Evolutionary conservation across 202 grass and related monocot species (phyloP).

Genomic region (Eragrostis tef): DNA sequence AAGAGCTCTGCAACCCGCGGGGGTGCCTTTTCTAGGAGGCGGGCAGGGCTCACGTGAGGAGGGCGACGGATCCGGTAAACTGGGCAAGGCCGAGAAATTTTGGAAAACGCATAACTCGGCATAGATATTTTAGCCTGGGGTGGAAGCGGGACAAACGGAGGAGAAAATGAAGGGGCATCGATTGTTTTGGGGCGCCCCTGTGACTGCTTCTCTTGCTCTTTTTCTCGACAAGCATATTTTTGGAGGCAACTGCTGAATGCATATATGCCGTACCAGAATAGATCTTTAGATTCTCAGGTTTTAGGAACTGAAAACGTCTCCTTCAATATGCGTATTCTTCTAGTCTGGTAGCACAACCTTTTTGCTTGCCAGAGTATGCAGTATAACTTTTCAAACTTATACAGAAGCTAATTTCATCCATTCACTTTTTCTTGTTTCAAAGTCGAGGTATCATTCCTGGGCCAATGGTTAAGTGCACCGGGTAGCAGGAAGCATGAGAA

Average conservation of each 20-base stretch:
- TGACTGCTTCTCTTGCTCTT: conserved; percentile 1
- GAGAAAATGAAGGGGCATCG: conserved; percentile 45
- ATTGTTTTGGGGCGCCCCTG: conserved; percentile 17
- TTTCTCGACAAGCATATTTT: conserved; percentile 8
- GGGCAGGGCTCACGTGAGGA: conserved; percentile 30
- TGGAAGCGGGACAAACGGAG: conserved; percentile 18
- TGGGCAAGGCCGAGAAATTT: conserved; percentile 40
- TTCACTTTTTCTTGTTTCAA: neutral
- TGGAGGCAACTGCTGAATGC: conserved; percentile 2
- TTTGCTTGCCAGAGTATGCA: neutral
- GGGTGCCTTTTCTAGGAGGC: conserved; percentile 49
- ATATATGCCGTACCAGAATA: neutral
- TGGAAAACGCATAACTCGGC: neutral
- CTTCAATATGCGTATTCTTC: neutral
- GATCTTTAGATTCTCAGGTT: neutral
- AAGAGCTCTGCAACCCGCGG: neutral
- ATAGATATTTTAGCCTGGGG: conserved; percentile 39
- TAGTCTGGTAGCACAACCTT: too few relatives aligned
- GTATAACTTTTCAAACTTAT: neutral
- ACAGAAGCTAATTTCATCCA: neutral
- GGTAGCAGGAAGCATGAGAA: too few relatives aligned
- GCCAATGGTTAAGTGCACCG: neutral
- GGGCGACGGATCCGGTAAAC: conserved; percentile 55
- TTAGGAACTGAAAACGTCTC: neutral
- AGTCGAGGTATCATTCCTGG: neutral